phyloP scores from a whole-genome alignment of 2,329 filamentous ascomycete species.

The Scolecobasidium constrictum region DNA sequence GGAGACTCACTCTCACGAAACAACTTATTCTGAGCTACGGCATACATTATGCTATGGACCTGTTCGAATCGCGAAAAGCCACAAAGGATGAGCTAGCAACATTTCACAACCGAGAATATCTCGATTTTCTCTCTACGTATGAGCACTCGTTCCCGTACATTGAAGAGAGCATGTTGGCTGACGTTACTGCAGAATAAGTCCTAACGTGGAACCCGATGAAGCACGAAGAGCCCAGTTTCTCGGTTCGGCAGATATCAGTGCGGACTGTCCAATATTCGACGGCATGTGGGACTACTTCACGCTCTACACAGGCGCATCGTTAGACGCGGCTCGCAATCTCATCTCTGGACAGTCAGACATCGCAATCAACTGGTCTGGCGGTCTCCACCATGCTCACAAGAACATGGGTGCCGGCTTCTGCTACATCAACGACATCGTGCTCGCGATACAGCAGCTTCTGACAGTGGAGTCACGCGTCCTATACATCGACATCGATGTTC shows the following conservation, averaged over 20 bases:
- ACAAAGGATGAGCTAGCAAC: conserved; percentile 77
- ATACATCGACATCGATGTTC: conserved; percentile 69
- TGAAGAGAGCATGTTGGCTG: background rate
- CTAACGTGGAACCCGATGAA: conserved; percentile 4
- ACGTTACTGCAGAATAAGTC: conserved; percentile 3
- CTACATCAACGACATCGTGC: conserved; percentile 97
- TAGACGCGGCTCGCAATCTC: conserved; percentile 85
- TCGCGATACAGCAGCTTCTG: conserved; percentile 81
- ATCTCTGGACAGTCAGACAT: conserved; percentile 83
- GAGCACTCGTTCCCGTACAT: too few relatives aligned
- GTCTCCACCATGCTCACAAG: conserved; percentile 92
- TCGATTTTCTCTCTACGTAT: conserved; percentile 62
- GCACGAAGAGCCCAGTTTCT: conserved; percentile 3
- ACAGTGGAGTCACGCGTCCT: conserved; percentile 74
- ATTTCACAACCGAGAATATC: conserved; percentile 82
- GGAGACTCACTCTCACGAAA: conserved; percentile 91
- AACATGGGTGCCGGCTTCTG: conserved; percentile 91
- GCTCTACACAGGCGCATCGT: conserved; percentile 79
- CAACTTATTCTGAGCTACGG: conserved; percentile 90
- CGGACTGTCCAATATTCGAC: conserved; percentile 94
- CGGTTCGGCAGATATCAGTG: conserved; percentile 32
- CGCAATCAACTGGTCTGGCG: conserved; percentile 94
- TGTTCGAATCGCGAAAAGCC: conserved; percentile 74
- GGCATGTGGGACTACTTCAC: conserved; percentile 93
- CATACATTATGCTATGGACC: conserved; percentile 94